Base-by-base conservation (phyloP, 176 grass and related monocot genomes). In the Avena eriantha region DNA sequence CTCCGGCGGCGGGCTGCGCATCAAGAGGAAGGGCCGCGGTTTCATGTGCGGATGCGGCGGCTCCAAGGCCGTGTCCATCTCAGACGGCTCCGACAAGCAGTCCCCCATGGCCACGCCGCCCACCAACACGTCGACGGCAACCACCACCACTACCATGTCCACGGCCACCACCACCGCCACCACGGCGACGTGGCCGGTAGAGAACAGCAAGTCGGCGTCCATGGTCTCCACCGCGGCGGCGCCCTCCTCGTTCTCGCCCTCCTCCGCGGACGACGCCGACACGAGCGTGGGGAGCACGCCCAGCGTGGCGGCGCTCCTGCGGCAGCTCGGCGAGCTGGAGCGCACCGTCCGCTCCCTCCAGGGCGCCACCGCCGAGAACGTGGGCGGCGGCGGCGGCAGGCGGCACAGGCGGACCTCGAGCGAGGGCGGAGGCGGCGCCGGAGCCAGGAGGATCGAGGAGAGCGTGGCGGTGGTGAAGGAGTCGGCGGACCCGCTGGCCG, bases 401-500 rank as follows among this genome's bases (percentile, higher is more conserved):
- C 58, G 69, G 36, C 92, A 93, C 73, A 64, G 89, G 12, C 83
- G 92, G 55, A 74, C 78, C 0, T 45, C 53, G n/a, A 95, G 90
- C 87, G 88, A 88, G 19, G 82, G 88, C n/a, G 79, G 83, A 15
- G 82, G 88, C n/a, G 79, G 83, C 22, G 83, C 85, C 15, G 74
- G 74, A 14, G 45, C 26, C 4, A 54, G 90, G 21, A 87, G 73
- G 11, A 68, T 91, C 43, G 91, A 89, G 84, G 91, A 93, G 91
- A 95, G 93, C 86, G 93, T 95, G 80, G 93, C 84, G 45, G 89
- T 95, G 81, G 91, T 93, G 86, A 95, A 89, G 91, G 93, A 95
- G 76, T 91, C 93, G 51, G 89, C 82, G 45, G 91, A 95, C 54
- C 93, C 93, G 53, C 84, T 93, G 4, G 65, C 8, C 1, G 93